phyloP scores from a whole-genome alignment of 2,329 filamentous ascomycete genomes.

The Anisogramma anomala region DNA sequence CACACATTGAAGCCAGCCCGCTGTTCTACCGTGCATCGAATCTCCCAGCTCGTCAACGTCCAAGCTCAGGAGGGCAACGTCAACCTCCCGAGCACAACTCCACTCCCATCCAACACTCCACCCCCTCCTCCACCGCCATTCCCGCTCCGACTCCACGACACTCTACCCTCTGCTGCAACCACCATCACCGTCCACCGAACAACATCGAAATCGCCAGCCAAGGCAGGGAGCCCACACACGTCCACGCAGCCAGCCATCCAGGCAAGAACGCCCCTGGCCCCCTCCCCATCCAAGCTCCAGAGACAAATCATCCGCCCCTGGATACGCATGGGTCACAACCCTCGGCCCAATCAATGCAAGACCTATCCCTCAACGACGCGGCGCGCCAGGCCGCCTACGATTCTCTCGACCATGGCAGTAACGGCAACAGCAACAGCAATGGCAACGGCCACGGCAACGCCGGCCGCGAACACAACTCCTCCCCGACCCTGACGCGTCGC shows the following conservation, averaged over 20 bases:
- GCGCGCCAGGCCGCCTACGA: constrained; percentile 2
- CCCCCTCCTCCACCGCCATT: background rate
- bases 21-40: too few species aligned
- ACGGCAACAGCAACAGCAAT: background rate
- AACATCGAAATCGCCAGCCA: background rate
- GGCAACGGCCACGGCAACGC: background rate
- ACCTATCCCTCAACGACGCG: constrained; percentile 6
- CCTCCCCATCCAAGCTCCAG: too few species aligned
- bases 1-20: too few species aligned
- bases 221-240: too few species aligned
- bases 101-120: constrained; percentile 9
- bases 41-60: too few species aligned
- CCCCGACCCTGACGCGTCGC: constrained; percentile 11
- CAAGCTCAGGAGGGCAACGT: too few species aligned
- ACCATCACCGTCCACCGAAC: background rate
- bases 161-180: too few species aligned
- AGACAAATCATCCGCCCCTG: background rate
- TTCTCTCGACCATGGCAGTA: background rate
- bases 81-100: too few species aligned
- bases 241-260: too few species aligned
- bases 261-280: too few species aligned
- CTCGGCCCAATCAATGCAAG: too few species aligned
- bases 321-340: constrained; percentile 12
- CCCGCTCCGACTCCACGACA: background rate
- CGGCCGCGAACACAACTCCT: constrained; percentile 4